These are phyloP conservation scores for Pseudozyma flocculosa DNA, from an alignment of 1,284 basidiomycete genomes.

Conservation along the genomic window DNA sequence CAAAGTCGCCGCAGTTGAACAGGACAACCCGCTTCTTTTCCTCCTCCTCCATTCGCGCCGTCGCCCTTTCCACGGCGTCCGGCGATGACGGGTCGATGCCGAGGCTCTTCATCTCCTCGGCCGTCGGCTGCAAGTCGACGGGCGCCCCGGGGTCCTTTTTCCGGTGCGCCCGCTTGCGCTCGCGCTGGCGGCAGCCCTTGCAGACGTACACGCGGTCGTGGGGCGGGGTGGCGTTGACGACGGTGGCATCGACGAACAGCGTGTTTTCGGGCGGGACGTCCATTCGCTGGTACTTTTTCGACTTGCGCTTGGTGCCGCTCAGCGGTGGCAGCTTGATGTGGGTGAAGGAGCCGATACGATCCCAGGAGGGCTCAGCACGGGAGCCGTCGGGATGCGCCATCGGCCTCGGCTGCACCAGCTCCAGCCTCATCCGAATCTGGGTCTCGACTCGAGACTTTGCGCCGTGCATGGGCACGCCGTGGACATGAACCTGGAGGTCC, in stretches of 20 bases:
- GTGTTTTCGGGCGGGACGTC: constrained; percentile 54
- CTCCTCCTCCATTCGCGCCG: constrained; percentile 47
- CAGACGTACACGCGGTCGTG: constrained; percentile 72
- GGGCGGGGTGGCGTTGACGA: constrained; percentile 67
- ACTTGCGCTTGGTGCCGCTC: constrained; percentile 62
- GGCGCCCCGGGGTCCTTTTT: constrained; percentile 46
- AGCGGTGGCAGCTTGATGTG: constrained; percentile 57
- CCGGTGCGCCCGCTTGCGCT: constrained; percentile 55
- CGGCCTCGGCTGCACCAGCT: constrained; percentile 44
- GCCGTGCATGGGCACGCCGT: constrained; percentile 77
- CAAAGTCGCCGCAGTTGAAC: constrained; percentile 90
- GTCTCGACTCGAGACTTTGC: constrained; percentile 94
- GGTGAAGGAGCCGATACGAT: constrained; percentile 53
- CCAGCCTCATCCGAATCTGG: constrained; percentile 60
- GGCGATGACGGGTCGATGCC: constrained; percentile 44
- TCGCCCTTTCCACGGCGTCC: constrained; percentile 39
- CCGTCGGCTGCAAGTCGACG: constrained; percentile 26
- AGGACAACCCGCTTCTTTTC: constrained; percentile 56
- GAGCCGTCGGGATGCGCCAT: constrained; percentile 68
- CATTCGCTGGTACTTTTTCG: constrained; percentile 67
- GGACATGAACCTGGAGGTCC: constrained; percentile 64
- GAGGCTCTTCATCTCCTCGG: constrained; percentile 50
- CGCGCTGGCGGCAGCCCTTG: constrained; percentile 69
- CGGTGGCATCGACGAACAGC: constrained; percentile 54
- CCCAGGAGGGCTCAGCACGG: constrained; percentile 33